Base-by-base conservation (phyloP, 2,329 filamentous ascomycete genomes). In the Claviceps cyperi region DNA sequence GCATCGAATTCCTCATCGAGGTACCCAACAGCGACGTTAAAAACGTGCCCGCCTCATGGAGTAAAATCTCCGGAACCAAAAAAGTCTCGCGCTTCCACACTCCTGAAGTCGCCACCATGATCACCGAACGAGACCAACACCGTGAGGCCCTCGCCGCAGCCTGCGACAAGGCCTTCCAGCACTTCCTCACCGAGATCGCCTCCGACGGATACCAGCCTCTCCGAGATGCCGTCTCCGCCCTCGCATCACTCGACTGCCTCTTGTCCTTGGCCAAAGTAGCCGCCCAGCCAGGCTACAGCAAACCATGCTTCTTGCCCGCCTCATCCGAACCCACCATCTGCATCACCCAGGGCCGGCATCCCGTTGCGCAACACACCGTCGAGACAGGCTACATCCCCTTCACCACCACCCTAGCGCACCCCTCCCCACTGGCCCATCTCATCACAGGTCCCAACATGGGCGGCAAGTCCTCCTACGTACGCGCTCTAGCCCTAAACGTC, bases 401-500 rank as follows among this genome's bases (percentile, higher is more conserved):
- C 66, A 80, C 84, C 59, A 84, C 88, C 11, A 69, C 77, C 2
- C 77, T 97, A 45, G 75, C 79, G n/a, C 76, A 80, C 3, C 75
- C 80, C 1, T 63, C 72, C 0, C 77, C 80, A 0, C 76, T 86
- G 5, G 87, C 88, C 2, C 78, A 96, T 57, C 82, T 97, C 50
- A 83, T 98, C 59, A 98, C 92, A 0, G 92, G 92, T 0, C 92
- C 92, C 32, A 98, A 98, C 69, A 98, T 98, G 92, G 92, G 92
- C 59, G 92, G 92, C 51, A 98, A 98, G 64, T 95, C 88, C n/a
- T 92, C 85, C 51, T 98, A 95, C 65, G 91, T 98, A 21, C 87
- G 92, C 49, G 86, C 90, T 56, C 81, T 94, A 43, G 91, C 92
- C 9, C 79, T 98, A 6, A 88, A 97, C 54, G 79, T 85, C 46